A percentile compares a stretch with the other conserved stretches of the same genome.
Evolutionary conservation across 768 basidiomycete species (phyloP).

Genomic region (Podaxis pistillaris): DNA sequence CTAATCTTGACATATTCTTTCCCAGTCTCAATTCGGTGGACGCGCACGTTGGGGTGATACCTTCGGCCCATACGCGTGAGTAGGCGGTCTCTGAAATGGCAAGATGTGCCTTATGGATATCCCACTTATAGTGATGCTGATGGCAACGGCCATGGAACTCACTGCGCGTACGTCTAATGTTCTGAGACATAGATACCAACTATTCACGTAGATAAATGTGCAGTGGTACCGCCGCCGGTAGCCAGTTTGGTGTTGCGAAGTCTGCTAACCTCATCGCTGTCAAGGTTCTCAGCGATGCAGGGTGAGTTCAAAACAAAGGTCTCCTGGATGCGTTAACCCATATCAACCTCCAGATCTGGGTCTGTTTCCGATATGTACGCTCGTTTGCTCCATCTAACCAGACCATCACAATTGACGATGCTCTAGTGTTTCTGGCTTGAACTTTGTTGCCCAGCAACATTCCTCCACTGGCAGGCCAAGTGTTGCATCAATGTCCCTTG

Average conservation of each 20-base stretch:
- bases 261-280: slow-evolving; percentile 35
- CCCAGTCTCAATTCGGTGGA: slow-evolving; percentile 31
- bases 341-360: slow-evolving; percentile 3
- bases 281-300: slow-evolving; percentile 36
- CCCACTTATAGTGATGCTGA: slow-evolving; percentile 21
- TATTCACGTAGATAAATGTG: neutral
- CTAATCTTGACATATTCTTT: neutral
- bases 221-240: slow-evolving; percentile 27
- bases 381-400: neutral
- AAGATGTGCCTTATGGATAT: neutral
- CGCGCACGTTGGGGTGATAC: slow-evolving; percentile 38
- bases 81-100: neutral
- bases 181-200: neutral
- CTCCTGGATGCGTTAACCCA: neutral
- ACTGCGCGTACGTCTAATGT: slow-evolving; percentile 22
- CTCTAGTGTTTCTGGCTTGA: slow-evolving; percentile 28
- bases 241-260: slow-evolving; percentile 26
- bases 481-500: slow-evolving; percentile 36
- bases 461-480: slow-evolving; percentile 25
- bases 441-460: slow-evolving; percentile 27
- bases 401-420: neutral
- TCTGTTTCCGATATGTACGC: slow-evolving; percentile 10
- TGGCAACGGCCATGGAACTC: slow-evolving; percentile 41
- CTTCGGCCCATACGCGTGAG: slow-evolving; percentile 27
- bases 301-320: slow-evolving; percentile 17